Evolutionary conservation across 2,329 filamentous ascomycete genomes (phyloP).

Genomic region (Botrytis fabae): DNA sequence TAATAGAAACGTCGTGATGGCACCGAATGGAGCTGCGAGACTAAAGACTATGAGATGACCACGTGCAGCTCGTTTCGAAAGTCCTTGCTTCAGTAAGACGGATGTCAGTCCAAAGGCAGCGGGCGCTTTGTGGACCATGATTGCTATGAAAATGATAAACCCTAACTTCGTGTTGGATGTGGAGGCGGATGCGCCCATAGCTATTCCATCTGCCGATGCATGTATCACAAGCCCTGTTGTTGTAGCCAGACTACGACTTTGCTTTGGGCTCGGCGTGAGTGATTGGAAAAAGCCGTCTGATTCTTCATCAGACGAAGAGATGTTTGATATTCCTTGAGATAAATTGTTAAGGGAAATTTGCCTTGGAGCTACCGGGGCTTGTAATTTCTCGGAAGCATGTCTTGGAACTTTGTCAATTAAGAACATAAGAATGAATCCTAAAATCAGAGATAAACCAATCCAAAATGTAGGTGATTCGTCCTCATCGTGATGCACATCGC

Average conservation of each 20-base stretch:
- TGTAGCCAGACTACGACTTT: slow-evolving; percentile 70
- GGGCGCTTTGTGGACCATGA: slow-evolving; percentile 96
- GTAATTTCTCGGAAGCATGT: slow-evolving; percentile 66
- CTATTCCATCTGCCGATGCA: slow-evolving; percentile 91
- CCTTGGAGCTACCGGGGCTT: slow-evolving; percentile 66
- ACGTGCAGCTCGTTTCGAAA: slow-evolving; percentile 81
- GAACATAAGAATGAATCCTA: slow-evolving; percentile 96
- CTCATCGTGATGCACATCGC: slow-evolving; percentile 40
- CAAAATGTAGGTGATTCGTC: slow-evolving; percentile 64
- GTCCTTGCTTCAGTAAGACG: slow-evolving; percentile 83
- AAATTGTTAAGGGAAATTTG: slow-evolving; percentile 89
- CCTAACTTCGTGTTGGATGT: slow-evolving; percentile 72
- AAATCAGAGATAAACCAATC: slow-evolving; percentile 81
- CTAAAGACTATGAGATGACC: slow-evolving; percentile 90
- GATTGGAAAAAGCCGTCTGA: slow-evolving; percentile 60
- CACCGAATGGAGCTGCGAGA: slow-evolving; percentile 83
- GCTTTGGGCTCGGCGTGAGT: slow-evolving; percentile 57
- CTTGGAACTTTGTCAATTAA: slow-evolving; percentile 84
- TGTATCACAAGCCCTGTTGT: slow-evolving; percentile 96
- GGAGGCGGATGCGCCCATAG: slow-evolving; percentile 85
- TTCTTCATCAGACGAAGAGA: slow-evolving; percentile 50
- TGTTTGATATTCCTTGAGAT: slow-evolving; percentile 49
- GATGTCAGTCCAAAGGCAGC: slow-evolving; percentile 94
- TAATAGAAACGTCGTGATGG: slow-evolving; percentile 77
- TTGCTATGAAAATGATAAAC: slow-evolving; percentile 90